Percentiles rank a stretch among this genome's conserved stretches.
Evolutionary conservation across 192 early-diverging fungal genomes (phyloP).

Genomic region (Paraglomus occultum): DNA sequence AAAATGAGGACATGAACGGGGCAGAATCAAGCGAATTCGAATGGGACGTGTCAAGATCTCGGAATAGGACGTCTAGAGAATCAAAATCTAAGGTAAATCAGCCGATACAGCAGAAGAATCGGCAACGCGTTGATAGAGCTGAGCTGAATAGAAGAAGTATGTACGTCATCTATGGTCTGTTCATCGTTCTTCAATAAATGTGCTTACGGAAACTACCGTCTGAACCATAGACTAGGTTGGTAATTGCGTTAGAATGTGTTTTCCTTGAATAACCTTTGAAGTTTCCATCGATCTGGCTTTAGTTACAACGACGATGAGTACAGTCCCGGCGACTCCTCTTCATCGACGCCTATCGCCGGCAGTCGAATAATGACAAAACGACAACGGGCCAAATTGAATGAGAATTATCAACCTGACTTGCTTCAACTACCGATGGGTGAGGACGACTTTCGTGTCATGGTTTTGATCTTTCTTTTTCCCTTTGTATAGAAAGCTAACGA

Average conservation of each 20-base stretch:
- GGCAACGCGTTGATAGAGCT: conserved; percentile 3
- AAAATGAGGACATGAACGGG: conserved; percentile 34
- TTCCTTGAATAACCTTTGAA: neutral
- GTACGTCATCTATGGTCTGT: conserved; percentile 1
- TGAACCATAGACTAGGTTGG: neutral
- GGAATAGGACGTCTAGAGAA: conserved; percentile 30
- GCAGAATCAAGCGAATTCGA: conserved; percentile 26
- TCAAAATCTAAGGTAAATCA: conserved; percentile 7
- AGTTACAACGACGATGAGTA: conserved; percentile 22
- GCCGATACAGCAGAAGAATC: neutral
- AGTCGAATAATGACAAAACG: conserved; percentile 62
- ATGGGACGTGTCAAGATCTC: neutral
- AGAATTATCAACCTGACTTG: conserved; percentile 56
- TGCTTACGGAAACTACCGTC: neutral
- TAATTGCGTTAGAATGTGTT: neutral
- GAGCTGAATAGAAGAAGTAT: conserved; percentile 11
- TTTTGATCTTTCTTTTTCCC: neutral
- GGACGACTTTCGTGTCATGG: neutral
- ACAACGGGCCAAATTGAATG: conserved; percentile 65
- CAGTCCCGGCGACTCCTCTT: conserved; percentile 38
- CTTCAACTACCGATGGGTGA: conserved; percentile 67
- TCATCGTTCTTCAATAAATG: neutral
- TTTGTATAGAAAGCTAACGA: neutral
- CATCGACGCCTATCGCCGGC: conserved; percentile 31
- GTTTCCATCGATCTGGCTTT: neutral